Conservation (phyloP, 345 rosid species). For the Rhizophora apiculata region DNA sequence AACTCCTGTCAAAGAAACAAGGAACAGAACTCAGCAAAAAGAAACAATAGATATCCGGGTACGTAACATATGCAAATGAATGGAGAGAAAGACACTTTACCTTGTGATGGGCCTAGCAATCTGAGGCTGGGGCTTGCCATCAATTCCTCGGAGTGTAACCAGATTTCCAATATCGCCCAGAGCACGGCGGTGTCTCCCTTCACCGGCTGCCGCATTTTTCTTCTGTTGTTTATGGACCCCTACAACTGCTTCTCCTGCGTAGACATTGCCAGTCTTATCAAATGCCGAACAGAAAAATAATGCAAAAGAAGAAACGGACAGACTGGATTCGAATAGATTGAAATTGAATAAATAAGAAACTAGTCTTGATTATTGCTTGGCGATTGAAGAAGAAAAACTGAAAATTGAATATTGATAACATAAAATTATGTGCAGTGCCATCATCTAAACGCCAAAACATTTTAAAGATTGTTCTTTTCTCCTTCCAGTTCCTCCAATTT, state of each 20-base stretch:
- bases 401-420: too few relatives aligned
- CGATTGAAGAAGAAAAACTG: too few relatives aligned
- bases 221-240: constrained; percentile 41
- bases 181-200: constrained; percentile 64
- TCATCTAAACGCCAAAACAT: too few relatives aligned
- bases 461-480: not conserved
- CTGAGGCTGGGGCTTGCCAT: constrained; percentile 45
- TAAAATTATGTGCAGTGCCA: too few relatives aligned
- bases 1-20: constrained; percentile 38
- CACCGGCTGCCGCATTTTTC: constrained; percentile 46
- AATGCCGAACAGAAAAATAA: too few relatives aligned
- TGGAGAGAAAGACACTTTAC: constrained; percentile 33
- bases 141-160: constrained; percentile 44
- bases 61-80: not conserved
- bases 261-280: too few relatives aligned
- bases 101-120: constrained; percentile 78
- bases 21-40: constrained; percentile 7
- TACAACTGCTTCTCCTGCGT: constrained; percentile 46
- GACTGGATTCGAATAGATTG: too few relatives aligned
- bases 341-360: too few relatives aligned
- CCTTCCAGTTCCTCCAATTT: not conserved
- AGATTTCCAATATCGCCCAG: constrained; percentile 88
- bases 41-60: not conserved
- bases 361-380: too few relatives aligned
- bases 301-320: too few relatives aligned